A percentile compares a stretch with the other conserved stretches of the same genome.
Conservation (phyloP, 176 grass and related monocot genomes). For the Areca catechu region DNA sequence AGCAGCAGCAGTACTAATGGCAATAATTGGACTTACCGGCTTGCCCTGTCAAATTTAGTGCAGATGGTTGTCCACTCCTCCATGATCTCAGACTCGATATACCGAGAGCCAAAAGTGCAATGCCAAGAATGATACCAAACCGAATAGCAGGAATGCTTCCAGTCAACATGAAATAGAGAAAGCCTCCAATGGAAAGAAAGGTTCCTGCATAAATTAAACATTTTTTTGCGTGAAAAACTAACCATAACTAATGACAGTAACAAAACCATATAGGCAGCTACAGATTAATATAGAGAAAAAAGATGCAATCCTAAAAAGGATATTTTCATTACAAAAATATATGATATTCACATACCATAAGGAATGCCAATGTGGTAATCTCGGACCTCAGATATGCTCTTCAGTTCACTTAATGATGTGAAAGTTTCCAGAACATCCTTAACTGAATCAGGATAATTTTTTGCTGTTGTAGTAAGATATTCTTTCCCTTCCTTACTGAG, state of each 20-base stretch:
- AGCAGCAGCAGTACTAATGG: no score
- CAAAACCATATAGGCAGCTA: no score
- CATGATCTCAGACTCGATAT: slow-evolving; percentile 69
- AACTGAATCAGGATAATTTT: slow-evolving; percentile 66
- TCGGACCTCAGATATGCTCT: slow-evolving; percentile 36
- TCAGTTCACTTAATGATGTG: slow-evolving; percentile 35
- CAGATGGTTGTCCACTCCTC: slow-evolving; percentile 36
- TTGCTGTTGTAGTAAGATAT: slow-evolving; percentile 54
- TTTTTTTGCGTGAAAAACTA: no score
- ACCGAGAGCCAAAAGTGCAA: slow-evolving; percentile 57
- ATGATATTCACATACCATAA: slow-evolving; percentile 47
- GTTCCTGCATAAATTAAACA: slow-evolving; percentile 43
- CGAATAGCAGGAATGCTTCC: slow-evolving; percentile 79
- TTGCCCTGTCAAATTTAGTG: slow-evolving; percentile 70
- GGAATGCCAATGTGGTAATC: slow-evolving; percentile 91
- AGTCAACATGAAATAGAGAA: slow-evolving; percentile 81
- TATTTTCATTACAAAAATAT: no score
- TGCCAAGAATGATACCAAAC: slow-evolving; percentile 82
- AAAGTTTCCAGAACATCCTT: slow-evolving; percentile 62
- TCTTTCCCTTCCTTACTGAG: slow-evolving; percentile 67
- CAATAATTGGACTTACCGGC: slow-evolving; percentile 57
- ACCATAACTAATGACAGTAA: no score
- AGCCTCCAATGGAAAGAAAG: slow-evolving; percentile 61
- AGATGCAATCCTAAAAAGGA: no score
- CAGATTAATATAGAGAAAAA: no score